Evolutionary conservation across 768 basidiomycete species (phyloP), one percentile per base, ranked within the genome.

Genomic region (Auriscalpium vulgare): DNA sequence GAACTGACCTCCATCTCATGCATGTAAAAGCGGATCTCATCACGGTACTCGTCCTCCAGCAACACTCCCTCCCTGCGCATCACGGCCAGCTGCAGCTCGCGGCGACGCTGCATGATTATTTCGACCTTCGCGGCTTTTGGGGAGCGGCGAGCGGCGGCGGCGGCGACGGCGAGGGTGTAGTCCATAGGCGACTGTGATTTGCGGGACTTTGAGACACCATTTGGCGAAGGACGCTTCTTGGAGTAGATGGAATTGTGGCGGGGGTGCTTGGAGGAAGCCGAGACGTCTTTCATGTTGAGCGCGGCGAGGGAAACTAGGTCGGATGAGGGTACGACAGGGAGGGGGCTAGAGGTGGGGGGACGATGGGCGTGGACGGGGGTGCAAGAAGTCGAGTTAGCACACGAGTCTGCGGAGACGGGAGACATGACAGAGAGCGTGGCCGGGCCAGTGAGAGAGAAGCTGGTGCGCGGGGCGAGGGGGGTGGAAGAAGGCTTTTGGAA

Each of bases 1-100:
- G 38, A 35, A 76, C 91, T 73, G 63, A 97, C 97, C 91, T 99
- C 95, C 92, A 97, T 97, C 69, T 90, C 85, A 70, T 89, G 87
- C 97, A 98, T 97, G 74, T 97, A 97, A 54, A 77, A 79, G 56
- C 84, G 79, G 56, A 98, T 94, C 67, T 99, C 97, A 50, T 93
- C 89, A 40, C 85, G 82, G 68, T 99, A 98, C 71, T 98, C 95
- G 67, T 93, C 91, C 74, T 98, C 97, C 62, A 95, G 77, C 57
- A 93, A 78, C 54, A 87, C 79, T 47, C 86, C 84, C 63, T 89
- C 84, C 62, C 81, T 75, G 46, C 87, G 82, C 64, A 85, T 75
- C 38, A 84, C 87, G 56, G 75, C 74, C 46, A 85, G 81, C 66
- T 87, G 87, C 14, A 78, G 79, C 58, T 86, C 81, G 51, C 86